phyloP scores from a whole-genome alignment of 2,329 filamentous ascomycete genomes.

The Talaromyces atroroseus region DNA sequence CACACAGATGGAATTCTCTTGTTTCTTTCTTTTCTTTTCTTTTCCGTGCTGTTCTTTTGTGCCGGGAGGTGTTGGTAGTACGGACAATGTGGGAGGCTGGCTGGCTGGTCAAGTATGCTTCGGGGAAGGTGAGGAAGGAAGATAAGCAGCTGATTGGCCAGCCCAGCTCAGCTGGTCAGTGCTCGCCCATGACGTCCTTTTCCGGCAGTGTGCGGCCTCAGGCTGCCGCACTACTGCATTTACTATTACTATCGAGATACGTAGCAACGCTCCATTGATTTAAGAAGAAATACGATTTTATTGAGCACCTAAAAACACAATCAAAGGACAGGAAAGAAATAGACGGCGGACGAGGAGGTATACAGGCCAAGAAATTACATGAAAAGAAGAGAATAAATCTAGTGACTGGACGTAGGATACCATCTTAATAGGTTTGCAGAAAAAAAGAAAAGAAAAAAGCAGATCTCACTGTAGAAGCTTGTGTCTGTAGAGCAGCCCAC shows the following conservation, averaged over 20 bases:
- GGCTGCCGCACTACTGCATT: not conserved
- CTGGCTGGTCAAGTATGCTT: not conserved
- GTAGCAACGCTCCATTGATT: not conserved
- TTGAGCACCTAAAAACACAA: conserved; percentile 12
- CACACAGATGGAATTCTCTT: not conserved
- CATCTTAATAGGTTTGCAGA: conserved; percentile 1
- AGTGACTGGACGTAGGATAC: conserved; percentile 23
- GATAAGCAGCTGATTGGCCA: conserved; percentile 13
- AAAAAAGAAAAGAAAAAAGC: conserved; percentile 11
- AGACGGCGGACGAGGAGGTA: conserved; percentile 27
- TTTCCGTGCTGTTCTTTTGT: not conserved
- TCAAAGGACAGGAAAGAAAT: conserved; percentile 15
- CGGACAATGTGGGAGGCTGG: conserved; percentile 10
- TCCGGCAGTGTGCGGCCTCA: not conserved
- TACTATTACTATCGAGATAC: not conserved
- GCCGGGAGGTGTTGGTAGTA: conserved; percentile 1
- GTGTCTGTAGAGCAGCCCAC: conserved; percentile 18
- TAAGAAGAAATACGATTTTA: not conserved
- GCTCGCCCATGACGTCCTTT: conserved; percentile 12
- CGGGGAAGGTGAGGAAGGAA: not conserved
- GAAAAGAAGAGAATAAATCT: conserved; percentile 31
- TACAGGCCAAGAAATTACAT: conserved; percentile 35
- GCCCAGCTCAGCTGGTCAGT: conserved; percentile 2
- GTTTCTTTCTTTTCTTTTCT: not conserved
- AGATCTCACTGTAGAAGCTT: conserved; percentile 17